Evolutionary conservation across 2,329 filamentous ascomycete genomes (phyloP), one percentile per base, ranked within the genome.

Genomic region (Colletotrichum brevisporum): DNA sequence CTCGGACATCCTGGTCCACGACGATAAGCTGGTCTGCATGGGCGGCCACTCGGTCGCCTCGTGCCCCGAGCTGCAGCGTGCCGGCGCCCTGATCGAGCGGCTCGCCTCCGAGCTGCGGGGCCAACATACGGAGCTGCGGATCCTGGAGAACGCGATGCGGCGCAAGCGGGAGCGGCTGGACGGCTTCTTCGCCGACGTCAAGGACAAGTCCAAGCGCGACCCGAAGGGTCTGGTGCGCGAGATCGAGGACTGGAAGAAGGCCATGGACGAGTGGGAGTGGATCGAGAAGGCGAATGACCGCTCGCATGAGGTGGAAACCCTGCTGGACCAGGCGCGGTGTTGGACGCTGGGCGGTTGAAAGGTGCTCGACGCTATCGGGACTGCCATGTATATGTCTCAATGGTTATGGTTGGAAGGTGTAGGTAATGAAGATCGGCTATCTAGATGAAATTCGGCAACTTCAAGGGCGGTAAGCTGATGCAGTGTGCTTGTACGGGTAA

Each of bases 101-200:
- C 59, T 55, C 2, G 26, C 51, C 1, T 63, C 41, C 13, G 50
- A 63, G 41, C 41, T 63, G 5, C 24, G 13, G 5, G 39, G 59
- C 16, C 59, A 55, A 5, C 59, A 63, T 6, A n/a, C 59, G 4
- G 50, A 63, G 16, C 59, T 63, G 8, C 39, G 26, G 13, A 47
- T 63, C 6, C 31, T 54, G 39, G 12, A 24, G 3, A 24, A 63
- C 5, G 27, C 26, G 6, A 26, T 55, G 39, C 26, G 24, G 2
- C 15, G n/a, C 4, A 55, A 48, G 16, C 41, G 4, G 3, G 13
- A 63, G 16, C 3, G 9, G 5, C 9, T 39, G 6, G 4, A 12
- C 4, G 2, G 6, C 3, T 58, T 26, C 21, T 47, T 58, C 8
- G 39, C 12, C 6, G 39, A 39, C 39, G 24, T 63, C 18, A 10